These are phyloP conservation scores for Massarina eburnea DNA, from an alignment of 2,329 filamentous ascomycete species.

Conservation along the genomic window DNA sequence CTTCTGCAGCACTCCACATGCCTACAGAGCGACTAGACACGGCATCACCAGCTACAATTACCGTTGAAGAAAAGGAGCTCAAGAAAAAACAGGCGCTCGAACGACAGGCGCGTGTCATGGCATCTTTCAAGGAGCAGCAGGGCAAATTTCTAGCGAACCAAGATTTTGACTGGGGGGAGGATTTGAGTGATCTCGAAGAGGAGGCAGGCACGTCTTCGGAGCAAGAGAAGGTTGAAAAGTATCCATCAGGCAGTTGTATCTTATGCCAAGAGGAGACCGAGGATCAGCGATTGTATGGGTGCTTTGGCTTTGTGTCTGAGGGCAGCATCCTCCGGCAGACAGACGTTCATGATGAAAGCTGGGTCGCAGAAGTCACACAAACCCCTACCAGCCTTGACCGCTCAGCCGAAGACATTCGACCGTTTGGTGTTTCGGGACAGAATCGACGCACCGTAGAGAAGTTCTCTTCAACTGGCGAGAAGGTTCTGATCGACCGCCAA, in stretches of 20 bases:
- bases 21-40: conserved; percentile 79
- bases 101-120: conserved; percentile 92
- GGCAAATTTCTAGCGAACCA: conserved; percentile 92
- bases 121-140: conserved; percentile 96
- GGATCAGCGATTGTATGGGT: conserved; percentile 85
- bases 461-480: conserved; percentile 70
- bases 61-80: conserved; percentile 67
- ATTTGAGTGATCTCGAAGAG: conserved; percentile 73
- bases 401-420: conserved; percentile 78
- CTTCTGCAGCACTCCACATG: conserved; percentile 62
- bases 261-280: conserved; percentile 95
- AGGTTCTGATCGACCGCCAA: conserved; percentile 73
- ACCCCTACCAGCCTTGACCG: conserved; percentile 82
- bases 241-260: conserved; percentile 90
- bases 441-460: conserved; percentile 79
- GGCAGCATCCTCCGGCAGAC: conserved; percentile 87
- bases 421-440: conserved; percentile 87
- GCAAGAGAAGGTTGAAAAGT: conserved; percentile 80
- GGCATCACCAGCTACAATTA: conserved; percentile 71
- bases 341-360: conserved; percentile 76
- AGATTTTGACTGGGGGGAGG: conserved; percentile 83
- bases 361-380: conserved; percentile 77
- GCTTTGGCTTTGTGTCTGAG: conserved; percentile 85
- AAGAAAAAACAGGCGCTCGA: conserved; percentile 91
- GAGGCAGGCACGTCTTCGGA: conserved; percentile 59